Evolutionary conservation across 345 rosid species (phyloP), one percentile per base, ranked within the genome.

Genomic region (Ceriops decandra): DNA sequence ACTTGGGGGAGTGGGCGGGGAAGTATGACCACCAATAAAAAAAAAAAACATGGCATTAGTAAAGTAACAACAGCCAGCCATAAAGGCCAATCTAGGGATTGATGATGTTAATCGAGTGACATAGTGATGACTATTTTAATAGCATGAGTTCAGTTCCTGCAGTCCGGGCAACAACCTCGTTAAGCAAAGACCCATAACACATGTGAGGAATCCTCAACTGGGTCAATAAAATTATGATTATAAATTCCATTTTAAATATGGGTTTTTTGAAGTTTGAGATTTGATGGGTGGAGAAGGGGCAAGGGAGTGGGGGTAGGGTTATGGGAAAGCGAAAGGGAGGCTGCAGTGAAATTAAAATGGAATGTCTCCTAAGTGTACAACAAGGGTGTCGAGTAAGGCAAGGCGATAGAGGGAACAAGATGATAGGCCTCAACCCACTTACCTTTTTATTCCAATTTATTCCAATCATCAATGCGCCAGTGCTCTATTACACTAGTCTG

Each of bases 341-440:
- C 70, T 69, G 78, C 49, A 11, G 49, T 73, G 81, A 49, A 74
- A 56, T 56, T 56, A 56, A 30, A 11, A 21, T 24, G 26, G 15
- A 56, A 1, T 24, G 26, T 56, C 28, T 56, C 31, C 13, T 56
- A 24, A 8, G 59, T 24, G 17, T 24, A 24, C 11, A 56, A 56
- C 7, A 56, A 56, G 30, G 22, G 31, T 21, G 17, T 56, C 31
- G 30, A 56, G 59, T 9, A 56, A 56, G 59, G 83, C 79, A 75
- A 15, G 80, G 87, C 73, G 80, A 80, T 78, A 73, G 67, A 73
- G 86, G 83, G 60, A 74, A 77, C 91, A 85, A 51, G 66, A 56
- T 77, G 6, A 24, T 24, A 56, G 0, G 28, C 28, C 28, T 56
- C 17, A 56, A 15, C 7, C 59, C 59, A 56, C 31, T 56, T 56